Conservation (phyloP, 2,329 filamentous ascomycete genomes). For the Plectosphaerella sp. region DNA sequence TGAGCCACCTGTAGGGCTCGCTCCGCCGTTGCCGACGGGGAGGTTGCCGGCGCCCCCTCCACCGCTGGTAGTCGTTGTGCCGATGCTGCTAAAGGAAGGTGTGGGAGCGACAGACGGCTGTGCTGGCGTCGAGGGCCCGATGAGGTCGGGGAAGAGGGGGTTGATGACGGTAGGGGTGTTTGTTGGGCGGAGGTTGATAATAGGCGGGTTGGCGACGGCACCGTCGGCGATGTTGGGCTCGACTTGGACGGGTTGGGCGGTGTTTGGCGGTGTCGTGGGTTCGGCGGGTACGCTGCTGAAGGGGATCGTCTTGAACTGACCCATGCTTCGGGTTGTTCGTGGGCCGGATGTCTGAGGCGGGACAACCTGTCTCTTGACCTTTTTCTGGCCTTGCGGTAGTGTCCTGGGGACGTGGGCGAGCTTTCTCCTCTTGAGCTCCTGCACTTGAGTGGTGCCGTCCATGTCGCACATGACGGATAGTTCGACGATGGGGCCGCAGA, state of each 20-base stretch:
- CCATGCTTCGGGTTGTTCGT: not conserved
- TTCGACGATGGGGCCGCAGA: conserved; percentile 38
- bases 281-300: not conserved
- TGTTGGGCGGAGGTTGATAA: conserved; percentile 2
- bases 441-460: conserved; percentile 13
- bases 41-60: not conserved
- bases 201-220: not conserved
- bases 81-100: not conserved
- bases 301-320: conserved; percentile 4
- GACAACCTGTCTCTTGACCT: conserved; percentile 1
- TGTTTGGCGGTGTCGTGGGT: not conserved
- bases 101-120: not conserved
- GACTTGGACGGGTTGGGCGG: not conserved
- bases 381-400: not conserved
- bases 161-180: not conserved
- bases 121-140: not conserved
- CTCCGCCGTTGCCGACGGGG: not conserved
- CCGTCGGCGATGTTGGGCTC: not conserved
- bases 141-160: not conserved
- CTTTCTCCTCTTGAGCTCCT: conserved; percentile 20
- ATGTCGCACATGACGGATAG: conserved; percentile 30
- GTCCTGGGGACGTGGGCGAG: not conserved
- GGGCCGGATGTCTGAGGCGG: not conserved
- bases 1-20: not conserved
- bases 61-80: not conserved